These are phyloP conservation scores for Aethionema arabicum DNA, from an alignment of 345 rosid species.

Conservation along the genomic window DNA sequence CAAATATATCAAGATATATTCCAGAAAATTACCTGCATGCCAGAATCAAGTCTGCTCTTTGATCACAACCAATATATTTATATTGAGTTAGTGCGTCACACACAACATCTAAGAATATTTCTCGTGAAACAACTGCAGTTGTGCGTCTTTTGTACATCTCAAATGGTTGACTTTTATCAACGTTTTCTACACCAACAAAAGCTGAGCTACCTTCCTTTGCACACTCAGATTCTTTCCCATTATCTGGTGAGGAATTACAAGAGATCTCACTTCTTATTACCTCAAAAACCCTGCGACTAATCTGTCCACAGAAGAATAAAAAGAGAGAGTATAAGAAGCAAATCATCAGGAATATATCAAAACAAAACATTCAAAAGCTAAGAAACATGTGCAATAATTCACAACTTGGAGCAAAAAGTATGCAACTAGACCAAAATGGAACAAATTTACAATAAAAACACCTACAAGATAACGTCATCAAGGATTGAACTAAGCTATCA, in stretches of 20 bases:
- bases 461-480: neutral
- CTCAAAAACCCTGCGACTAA: constrained; percentile 83
- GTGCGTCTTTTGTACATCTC: constrained; percentile 92
- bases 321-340: neutral
- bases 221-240: constrained; percentile 43
- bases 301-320: constrained; percentile 44
- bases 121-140: constrained; percentile 68
- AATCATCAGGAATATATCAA: constrained; percentile 16
- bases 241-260: constrained; percentile 41
- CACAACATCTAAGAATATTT: constrained; percentile 71
- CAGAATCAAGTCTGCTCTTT: constrained; percentile 89
- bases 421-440: too few species aligned
- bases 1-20: constrained; percentile 13
- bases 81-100: constrained; percentile 82
- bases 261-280: constrained; percentile 56
- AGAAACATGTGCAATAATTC: neutral
- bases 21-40: constrained; percentile 80
- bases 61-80: constrained; percentile 91
- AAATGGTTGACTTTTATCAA: constrained; percentile 51
- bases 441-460: neutral
- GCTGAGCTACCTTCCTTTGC: constrained; percentile 36
- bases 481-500: neutral
- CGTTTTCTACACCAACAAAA: constrained; percentile 31
- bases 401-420: too few species aligned
- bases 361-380: neutral